These are phyloP conservation scores for Dianthus caryophyllus DNA, from an alignment of 148 eudicot genomes.

Conservation along the genomic window DNA sequence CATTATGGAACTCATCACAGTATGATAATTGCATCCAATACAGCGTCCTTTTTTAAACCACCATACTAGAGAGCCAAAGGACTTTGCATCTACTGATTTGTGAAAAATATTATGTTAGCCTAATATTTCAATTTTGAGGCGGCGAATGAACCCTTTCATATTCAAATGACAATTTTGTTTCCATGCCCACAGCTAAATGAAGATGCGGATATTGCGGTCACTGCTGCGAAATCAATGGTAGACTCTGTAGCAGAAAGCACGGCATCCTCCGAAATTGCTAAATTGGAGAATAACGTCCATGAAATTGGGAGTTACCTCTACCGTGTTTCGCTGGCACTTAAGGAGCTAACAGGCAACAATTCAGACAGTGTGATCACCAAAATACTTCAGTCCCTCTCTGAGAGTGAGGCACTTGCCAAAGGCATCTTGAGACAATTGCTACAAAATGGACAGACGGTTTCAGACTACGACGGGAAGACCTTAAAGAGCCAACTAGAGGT, in stretches of 20 bases:
- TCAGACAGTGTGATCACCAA: constrained; percentile 27
- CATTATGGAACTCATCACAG: too few species aligned
- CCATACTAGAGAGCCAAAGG: too few species aligned
- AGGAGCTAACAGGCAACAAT: constrained; percentile 40
- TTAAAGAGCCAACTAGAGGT: constrained; percentile 44
- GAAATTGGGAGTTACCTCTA: constrained; percentile 58
- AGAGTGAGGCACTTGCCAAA: constrained; percentile 39
- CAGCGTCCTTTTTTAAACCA: too few species aligned
- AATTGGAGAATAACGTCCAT: constrained; percentile 37
- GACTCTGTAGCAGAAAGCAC: constrained; percentile 47
- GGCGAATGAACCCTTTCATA: not conserved
- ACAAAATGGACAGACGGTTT: constrained; percentile 19
- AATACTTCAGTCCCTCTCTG: constrained; percentile 39
- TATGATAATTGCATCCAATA: too few species aligned
- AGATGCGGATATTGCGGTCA: constrained; percentile 21
- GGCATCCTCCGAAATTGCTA: constrained; percentile 30
- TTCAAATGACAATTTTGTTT: not conserved
- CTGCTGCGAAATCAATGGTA: constrained; percentile 34
- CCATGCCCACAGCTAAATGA: constrained; percentile 32
- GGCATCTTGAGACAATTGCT: constrained; percentile 27
- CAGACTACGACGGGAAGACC: constrained; percentile 23
- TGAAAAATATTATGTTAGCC: not conserved
- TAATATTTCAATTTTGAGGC: not conserved
- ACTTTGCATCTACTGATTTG: not conserved
- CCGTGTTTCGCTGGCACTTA: constrained; percentile 44